Evolutionary conservation across 805 yeast species (phyloP), one percentile per base, ranked within the genome.

Genomic region (Helenozyma rhizophorensis): DNA sequence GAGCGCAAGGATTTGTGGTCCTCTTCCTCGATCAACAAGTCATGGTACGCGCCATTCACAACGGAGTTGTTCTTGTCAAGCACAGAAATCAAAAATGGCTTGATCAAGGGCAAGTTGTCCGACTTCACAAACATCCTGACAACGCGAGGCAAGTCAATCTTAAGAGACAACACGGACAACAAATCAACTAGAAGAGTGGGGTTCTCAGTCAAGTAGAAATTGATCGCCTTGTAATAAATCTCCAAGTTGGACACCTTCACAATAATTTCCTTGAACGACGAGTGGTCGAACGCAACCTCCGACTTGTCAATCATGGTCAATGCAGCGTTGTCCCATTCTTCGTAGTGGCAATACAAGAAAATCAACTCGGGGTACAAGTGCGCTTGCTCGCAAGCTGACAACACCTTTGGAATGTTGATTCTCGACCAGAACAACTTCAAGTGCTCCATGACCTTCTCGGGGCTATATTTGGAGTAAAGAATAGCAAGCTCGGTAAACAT

Each of bases 261-360:
- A 41, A 93, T 71, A 29, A 93, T 81, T 55, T 93, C 97, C 70
- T 93, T 93, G 74, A 93, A 93, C 26, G 95, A 83, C 19, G 79
- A 66, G 58, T 93, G 98, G 50, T 93, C 97, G 53, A 90, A 89
- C 12, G 96, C 88, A 48, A 83, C 83, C 40, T 94, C 86, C 3
- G 95, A 82, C 56, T 80, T 87, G 60, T 93, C 97, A 71, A 93
- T 93, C 89, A 93, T 86, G 11, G 96, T 80, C 56, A 93, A 73
- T 22, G 96, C 88, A 40, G 98, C 98, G 61, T 93, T 93, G 61
- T 93, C 98, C 95, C 96, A 93, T 68, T 93, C 98, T 58, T 93
- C 98, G 60, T 93, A 93, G 63, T 93, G 98, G 57, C 96, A 88
- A 68, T 90, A 90, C 60, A 93, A 70, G 80, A 93, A 93, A 37